A percentile compares a stretch with the other conserved stretches of the same genome.
Evolutionary conservation across 371 early-diverging fungal genomes (phyloP).

Genomic region (Mortierella sp.): DNA sequence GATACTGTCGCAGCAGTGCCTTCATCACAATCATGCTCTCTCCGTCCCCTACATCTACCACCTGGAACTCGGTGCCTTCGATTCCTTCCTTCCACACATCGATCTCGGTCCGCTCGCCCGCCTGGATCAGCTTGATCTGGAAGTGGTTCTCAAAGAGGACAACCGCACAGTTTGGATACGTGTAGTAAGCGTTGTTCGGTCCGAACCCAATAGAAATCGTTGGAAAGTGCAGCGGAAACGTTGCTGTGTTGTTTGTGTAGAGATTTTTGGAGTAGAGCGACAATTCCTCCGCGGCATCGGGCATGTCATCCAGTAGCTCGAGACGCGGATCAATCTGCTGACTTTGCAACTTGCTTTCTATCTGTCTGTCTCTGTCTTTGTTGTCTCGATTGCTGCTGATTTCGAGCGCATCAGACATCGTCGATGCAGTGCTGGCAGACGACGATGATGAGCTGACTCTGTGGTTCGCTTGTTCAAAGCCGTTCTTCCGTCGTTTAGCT

Average conservation of each 20-base stretch:
- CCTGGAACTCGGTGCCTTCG: conserved; percentile 58
- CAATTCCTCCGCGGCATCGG: conserved; percentile 10
- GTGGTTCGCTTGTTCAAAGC: not conserved
- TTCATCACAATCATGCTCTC: conserved; percentile 64
- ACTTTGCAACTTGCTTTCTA: not conserved
- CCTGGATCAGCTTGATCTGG: conserved; percentile 61
- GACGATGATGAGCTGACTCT: not conserved
- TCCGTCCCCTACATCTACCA: conserved; percentile 54
- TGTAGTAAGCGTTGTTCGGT: conserved; percentile 54
- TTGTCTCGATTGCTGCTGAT: too few relatives aligned
- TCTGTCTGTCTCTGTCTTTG: too few relatives aligned
- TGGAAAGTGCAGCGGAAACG: conserved; percentile 63
- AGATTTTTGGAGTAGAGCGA: conserved; percentile 23
- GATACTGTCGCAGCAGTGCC: conserved; percentile 47
- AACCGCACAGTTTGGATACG: conserved; percentile 70
- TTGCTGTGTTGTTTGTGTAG: conserved; percentile 44
- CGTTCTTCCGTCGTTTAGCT: conserved; percentile 9
- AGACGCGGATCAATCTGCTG: not conserved
- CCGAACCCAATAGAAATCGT: conserved; percentile 70
- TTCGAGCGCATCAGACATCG: not conserved
- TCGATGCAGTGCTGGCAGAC: conserved; percentile 5
- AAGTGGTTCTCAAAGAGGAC: conserved; percentile 62
- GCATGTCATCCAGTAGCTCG: not conserved
- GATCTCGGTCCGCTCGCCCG: conserved; percentile 58
- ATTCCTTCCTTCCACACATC: conserved; percentile 64